These are phyloP conservation scores for Didymella pomorum DNA, from an alignment of 2,329 filamentous ascomycete genomes.

Conservation along the genomic window DNA sequence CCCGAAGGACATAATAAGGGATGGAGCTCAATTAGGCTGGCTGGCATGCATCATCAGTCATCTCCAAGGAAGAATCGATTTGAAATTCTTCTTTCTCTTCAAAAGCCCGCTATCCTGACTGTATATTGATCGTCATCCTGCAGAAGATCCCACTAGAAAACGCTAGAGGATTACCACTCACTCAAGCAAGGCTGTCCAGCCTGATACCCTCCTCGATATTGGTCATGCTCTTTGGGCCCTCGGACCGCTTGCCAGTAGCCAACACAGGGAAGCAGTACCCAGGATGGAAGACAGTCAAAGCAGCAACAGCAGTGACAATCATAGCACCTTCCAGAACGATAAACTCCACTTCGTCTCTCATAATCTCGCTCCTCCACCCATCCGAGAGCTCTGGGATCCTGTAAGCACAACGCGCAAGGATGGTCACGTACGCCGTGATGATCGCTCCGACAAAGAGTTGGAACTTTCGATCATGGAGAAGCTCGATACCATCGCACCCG, in stretches of 20 bases:
- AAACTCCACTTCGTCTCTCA: constrained; percentile 57
- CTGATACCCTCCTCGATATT: not conserved
- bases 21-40: no score
- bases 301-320: constrained; percentile 56
- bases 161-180: no score
- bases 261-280: constrained; percentile 37
- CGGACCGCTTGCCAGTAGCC: constrained; percentile 17
- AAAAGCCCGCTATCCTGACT: no score
- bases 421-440: constrained; percentile 51
- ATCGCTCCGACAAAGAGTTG: constrained; percentile 41
- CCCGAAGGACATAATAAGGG: no score
- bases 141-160: no score
- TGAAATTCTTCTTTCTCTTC: no score
- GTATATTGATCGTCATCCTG: no score
- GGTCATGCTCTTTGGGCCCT: not conserved
- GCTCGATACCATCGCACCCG: constrained; percentile 15
- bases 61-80: no score
- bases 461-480: constrained; percentile 28
- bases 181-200: not conserved
- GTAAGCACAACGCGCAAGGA: constrained; percentile 57
- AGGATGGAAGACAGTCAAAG: constrained; percentile 58
- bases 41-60: no score
- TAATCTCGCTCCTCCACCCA: constrained; percentile 54
- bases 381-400: constrained; percentile 57
- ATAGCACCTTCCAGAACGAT: constrained; percentile 61